These are phyloP conservation scores for Rubia yunnanensis DNA, from an alignment of 257 asterid genomes.

Conservation along the genomic window DNA sequence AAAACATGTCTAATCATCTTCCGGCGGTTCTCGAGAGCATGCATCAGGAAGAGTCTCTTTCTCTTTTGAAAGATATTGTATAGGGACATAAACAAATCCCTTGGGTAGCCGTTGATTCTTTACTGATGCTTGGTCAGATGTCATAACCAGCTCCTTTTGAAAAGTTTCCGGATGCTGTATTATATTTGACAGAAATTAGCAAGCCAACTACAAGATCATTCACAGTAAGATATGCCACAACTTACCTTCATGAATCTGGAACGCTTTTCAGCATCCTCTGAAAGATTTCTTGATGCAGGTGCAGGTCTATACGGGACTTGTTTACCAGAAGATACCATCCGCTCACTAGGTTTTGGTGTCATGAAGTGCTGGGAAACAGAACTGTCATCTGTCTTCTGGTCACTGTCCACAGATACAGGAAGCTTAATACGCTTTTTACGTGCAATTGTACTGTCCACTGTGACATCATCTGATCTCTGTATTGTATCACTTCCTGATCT, in stretches of 20 bases:
- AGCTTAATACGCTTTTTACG: slow-evolving; percentile 60
- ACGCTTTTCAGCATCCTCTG: slow-evolving; percentile 48
- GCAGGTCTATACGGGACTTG: slow-evolving; percentile 56
- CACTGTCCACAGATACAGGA: slow-evolving; percentile 51
- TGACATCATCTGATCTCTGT: slow-evolving; percentile 78
- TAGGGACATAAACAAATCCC: slow-evolving; percentile 81
- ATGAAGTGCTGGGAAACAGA: slow-evolving; percentile 55
- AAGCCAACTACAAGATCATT: background rate
- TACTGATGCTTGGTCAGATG: slow-evolving; percentile 89
- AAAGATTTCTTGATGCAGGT: slow-evolving; percentile 28
- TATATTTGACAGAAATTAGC: background rate
- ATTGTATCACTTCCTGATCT: slow-evolving; percentile 69
- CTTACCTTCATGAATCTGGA: slow-evolving; percentile 53
- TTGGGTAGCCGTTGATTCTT: slow-evolving; percentile 83
- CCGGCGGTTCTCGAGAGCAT: slow-evolving; percentile 32
- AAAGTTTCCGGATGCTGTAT: slow-evolving; percentile 65
- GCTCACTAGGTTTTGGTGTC: slow-evolving; percentile 36
- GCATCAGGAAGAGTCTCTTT: slow-evolving; percentile 47
- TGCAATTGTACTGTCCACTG: slow-evolving; percentile 77
- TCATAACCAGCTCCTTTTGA: slow-evolving; percentile 79
- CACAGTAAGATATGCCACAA: background rate
- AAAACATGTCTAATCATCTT: slow-evolving; percentile 23
- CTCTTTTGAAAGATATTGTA: slow-evolving; percentile 65
- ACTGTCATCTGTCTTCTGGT: slow-evolving; percentile 69
- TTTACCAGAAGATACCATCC: slow-evolving; percentile 62